Conservation (phyloP, 2,329 filamentous ascomycete genomes). For the Aspergillus aculeatus region DNA sequence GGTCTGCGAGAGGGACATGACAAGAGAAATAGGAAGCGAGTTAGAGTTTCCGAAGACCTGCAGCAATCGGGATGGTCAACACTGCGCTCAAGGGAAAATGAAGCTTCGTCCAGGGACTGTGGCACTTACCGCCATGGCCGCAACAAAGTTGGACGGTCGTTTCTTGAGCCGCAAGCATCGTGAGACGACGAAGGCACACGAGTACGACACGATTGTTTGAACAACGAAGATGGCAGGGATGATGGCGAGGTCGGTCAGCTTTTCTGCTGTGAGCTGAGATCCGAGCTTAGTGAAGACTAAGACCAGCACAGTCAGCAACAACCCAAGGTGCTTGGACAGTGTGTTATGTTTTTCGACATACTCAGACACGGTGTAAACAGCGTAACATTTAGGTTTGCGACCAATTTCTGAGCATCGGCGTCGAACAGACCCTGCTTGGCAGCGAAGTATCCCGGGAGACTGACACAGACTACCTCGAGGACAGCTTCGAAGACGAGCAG, state of each 20-base stretch:
- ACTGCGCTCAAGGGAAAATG: neutral
- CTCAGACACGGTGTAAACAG: constrained; percentile 96
- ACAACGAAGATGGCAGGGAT: constrained; percentile 93
- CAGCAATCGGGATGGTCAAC: neutral
- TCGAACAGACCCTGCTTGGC: constrained; percentile 90
- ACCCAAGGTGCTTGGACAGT: neutral
- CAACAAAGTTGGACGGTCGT: constrained; percentile 88
- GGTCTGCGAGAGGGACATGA: constrained; percentile 90
- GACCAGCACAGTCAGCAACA: neutral
- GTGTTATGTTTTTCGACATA: constrained; percentile 48
- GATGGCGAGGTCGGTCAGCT: constrained; percentile 83
- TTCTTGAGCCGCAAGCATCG: constrained; percentile 77
- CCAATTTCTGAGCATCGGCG: constrained; percentile 91
- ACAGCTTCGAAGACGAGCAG: constrained; percentile 93
- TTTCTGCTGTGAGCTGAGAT: constrained; percentile 87
- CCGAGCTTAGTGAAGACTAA: constrained; percentile 95
- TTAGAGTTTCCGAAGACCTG: constrained; percentile 96
- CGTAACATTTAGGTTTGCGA: constrained; percentile 93
- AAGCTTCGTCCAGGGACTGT: no score
- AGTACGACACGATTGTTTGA: constrained; percentile 83
- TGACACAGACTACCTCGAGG: constrained; percentile 91
- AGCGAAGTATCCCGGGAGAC: constrained; percentile 88
- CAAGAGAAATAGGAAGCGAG: constrained; percentile 92
- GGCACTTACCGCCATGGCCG: constrained; percentile 77
- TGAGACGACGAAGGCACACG: constrained; percentile 69